Percentiles rank a stretch among this genome's conserved stretches.
phyloP scores from a whole-genome alignment of 2,329 filamentous ascomycete species.

The Ophidiomyces ophidiicola region DNA sequence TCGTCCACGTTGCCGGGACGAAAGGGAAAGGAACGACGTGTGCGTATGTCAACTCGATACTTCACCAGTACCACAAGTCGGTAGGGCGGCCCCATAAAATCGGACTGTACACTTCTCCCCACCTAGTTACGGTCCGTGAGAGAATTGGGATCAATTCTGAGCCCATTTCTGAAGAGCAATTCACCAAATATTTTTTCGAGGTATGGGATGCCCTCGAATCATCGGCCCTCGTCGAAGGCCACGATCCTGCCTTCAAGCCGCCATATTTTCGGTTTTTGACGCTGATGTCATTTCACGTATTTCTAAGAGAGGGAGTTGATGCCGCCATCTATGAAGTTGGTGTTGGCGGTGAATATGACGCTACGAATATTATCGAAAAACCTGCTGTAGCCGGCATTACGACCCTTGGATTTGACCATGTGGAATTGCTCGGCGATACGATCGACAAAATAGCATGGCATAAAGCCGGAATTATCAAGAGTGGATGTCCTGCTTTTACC shows the following conservation, averaged over 20 bases:
- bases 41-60: constrained; percentile 51
- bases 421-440: constrained; percentile 48
- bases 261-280: constrained; percentile 42
- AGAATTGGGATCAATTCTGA: constrained; percentile 21
- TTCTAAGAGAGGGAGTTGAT: constrained; percentile 50
- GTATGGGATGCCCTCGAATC: constrained; percentile 26
- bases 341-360: constrained; percentile 56
- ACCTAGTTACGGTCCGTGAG: constrained; percentile 26
- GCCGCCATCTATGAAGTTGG: constrained; percentile 53
- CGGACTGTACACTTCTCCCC: constrained; percentile 57
- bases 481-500: constrained; percentile 45
- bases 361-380: constrained; percentile 51
- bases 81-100: constrained; percentile 28
- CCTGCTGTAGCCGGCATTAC: constrained; percentile 50
- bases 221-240: constrained; percentile 15
- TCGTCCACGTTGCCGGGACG: constrained; percentile 56
- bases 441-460: constrained; percentile 60
- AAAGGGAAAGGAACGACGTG: constrained; percentile 60
- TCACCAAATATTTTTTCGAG: constrained; percentile 19
- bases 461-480: constrained; percentile 59
- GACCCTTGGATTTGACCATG: constrained; percentile 56
- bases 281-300: constrained; percentile 51
- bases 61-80: constrained; percentile 38
- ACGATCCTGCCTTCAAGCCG: constrained; percentile 36
- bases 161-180: constrained; percentile 14